Percentiles rank a stretch among this genome's conserved stretches.
Conservation (phyloP, 768 basidiomycete species). For the Boletus reticuloceps region DNA sequence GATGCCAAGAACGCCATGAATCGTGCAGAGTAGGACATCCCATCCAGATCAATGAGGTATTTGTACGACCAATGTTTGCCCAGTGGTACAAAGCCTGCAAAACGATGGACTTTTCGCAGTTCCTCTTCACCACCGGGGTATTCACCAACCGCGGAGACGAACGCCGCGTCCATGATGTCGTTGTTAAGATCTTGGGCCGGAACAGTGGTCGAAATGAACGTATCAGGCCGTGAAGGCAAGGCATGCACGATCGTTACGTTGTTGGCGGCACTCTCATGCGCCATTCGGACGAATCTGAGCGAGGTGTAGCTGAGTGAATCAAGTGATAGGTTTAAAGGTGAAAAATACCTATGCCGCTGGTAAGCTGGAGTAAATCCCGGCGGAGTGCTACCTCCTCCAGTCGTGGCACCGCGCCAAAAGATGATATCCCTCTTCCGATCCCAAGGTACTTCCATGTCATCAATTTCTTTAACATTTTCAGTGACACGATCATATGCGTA, state of each 20-base stretch:
- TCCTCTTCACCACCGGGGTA: constrained; percentile 77
- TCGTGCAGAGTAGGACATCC: constrained; percentile 91
- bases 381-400: constrained; percentile 88
- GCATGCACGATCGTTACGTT: constrained; percentile 70
- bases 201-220: constrained; percentile 61
- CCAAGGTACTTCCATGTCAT: constrained; percentile 88
- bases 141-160: constrained; percentile 72
- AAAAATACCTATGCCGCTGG: constrained; percentile 74
- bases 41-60: constrained; percentile 89
- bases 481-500: constrained; percentile 83
- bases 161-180: constrained; percentile 85
- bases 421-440: constrained; percentile 81
- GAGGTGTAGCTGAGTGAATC: neutral
- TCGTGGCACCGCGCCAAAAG: constrained; percentile 96
- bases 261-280: constrained; percentile 46
- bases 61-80: constrained; percentile 92
- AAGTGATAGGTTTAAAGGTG: constrained; percentile 1
- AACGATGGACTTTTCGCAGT: constrained; percentile 62
- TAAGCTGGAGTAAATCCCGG: constrained; percentile 80
- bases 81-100: constrained; percentile 73
- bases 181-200: constrained; percentile 61
- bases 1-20: constrained; percentile 85
- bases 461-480: constrained; percentile 69
- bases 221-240: constrained; percentile 55
- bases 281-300: constrained; percentile 69